Base-by-base conservation (phyloP, 768 basidiomycete genomes). In the Auriscalpium vulgare region DNA sequence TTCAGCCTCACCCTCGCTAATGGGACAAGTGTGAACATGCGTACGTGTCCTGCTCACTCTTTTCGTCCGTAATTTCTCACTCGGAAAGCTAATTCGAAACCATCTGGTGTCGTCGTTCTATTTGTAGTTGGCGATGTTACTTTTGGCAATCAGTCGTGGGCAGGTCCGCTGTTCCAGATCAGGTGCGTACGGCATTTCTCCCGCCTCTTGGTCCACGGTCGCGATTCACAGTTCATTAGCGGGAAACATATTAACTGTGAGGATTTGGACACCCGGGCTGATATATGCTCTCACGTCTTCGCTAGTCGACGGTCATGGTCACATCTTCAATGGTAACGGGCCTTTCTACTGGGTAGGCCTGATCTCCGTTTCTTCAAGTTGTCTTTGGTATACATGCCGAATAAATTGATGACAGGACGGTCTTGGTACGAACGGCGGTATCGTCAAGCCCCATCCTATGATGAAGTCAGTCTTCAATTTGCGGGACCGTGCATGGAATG, bases 11-110 rank as follows among this genome's bases (percentile, higher is more conserved):
- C 66, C 17, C 70, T 85, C 37, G 56, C 71, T 43, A 61, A 67
- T 23, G 79, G 79, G 6, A 77, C 82, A 2, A 82, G 74, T 4
- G 84, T 87, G 57, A 84, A 78, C 50, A 67, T 86, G 68, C 67
- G 83, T 83, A 60, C 63, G 79, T 69, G 17, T 34, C 50, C 23
- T 37, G n/a, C 36, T 5, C 9, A 46, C 6, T 10, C 14, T 29
- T 10, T 14, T 13, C n/a, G 23, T 9, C 59, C 8, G 16, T 14
- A 17, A 44, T 44, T 13, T 17, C 10, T 11, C 16, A n/a, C 4
- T 10, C 29, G 29, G 29, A 29, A 29, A 29, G 29, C 29, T 49
- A 4, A 10, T 21, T 37, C 37, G 14, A 16, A 23, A 53, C 52
- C 55, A 29, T 45, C 58, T 43, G 37, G 40, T 13, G 29, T 19